Conservation (phyloP, 2,329 filamentous ascomycete species). For the Periconia macrospinosa region DNA sequence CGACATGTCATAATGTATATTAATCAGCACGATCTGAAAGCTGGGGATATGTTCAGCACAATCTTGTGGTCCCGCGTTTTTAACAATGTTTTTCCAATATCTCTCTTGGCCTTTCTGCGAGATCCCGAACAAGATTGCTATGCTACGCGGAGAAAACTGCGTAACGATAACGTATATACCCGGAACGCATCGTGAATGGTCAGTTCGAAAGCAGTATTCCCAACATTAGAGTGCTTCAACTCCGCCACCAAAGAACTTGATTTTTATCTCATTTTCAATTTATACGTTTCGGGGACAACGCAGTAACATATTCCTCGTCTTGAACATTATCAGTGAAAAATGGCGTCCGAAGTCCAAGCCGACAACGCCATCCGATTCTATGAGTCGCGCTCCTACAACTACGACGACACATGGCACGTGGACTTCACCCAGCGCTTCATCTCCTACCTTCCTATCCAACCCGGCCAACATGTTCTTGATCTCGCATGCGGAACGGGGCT, state of each 20-base stretch:
- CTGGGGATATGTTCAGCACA: too few species aligned
- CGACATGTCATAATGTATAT: too few species aligned
- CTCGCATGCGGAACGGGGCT: constrained; percentile 52
- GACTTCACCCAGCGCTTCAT: constrained; percentile 44
- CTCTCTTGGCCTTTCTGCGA: too few species aligned
- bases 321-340: neutral
- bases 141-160: neutral
- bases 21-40: too few species aligned
- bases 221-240: neutral
- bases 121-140: neutral
- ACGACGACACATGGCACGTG: constrained; percentile 48
- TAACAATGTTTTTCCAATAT: too few species aligned
- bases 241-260: too few species aligned
- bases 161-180: neutral
- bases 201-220: neutral
- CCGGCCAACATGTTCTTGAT: constrained; percentile 48
- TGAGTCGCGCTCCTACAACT: constrained; percentile 36
- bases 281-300: too few species aligned
- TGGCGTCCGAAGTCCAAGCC: constrained; percentile 24
- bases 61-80: too few species aligned
- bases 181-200: neutral
- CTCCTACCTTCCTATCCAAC: constrained; percentile 30
- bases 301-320: too few species aligned
- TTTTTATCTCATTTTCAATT: too few species aligned
- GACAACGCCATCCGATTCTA: constrained; percentile 39